Evolutionary conservation across 352 stramenopile genomes (phyloP).

Genomic region (Phytophthora melonis): DNA sequence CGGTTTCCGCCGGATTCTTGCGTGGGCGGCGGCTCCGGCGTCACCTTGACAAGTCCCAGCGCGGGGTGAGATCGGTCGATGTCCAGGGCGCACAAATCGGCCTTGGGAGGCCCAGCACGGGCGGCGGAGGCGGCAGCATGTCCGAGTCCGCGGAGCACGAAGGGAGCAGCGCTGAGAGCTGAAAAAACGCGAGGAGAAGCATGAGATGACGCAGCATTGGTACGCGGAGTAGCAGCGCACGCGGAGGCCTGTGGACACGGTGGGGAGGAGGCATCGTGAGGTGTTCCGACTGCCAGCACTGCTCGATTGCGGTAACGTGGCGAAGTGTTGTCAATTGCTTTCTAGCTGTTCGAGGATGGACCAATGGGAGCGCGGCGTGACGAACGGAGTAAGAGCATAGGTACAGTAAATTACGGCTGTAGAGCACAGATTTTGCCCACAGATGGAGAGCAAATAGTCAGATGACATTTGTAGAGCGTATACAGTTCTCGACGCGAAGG

Average conservation of each 20-base stretch:
- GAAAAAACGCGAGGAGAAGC: constrained; percentile 15
- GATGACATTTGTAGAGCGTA: too few species aligned
- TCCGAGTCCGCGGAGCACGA: constrained; percentile 11
- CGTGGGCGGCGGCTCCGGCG: constrained; percentile 25
- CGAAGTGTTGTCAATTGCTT: constrained; percentile 9
- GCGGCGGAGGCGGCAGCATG: constrained; percentile 14
- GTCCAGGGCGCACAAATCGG: constrained; percentile 66
- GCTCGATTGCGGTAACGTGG: neutral
- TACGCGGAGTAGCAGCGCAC: neutral
- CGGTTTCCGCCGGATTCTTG: constrained; percentile 11
- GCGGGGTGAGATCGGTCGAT: constrained; percentile 49
- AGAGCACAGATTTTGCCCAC: neutral
- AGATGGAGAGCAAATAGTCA: neutral
- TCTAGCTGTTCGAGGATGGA: constrained; percentile 10
- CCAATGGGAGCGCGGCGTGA: neutral
- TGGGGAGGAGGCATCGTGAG: constrained; percentile 13
- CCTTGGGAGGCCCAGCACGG: constrained; percentile 44
- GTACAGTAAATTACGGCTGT: neutral
- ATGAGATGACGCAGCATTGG: constrained; percentile 3
- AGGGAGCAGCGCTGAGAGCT: constrained; percentile 13
- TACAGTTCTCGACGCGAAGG: too few species aligned
- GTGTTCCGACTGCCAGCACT: neutral
- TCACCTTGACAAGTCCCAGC: constrained; percentile 57
- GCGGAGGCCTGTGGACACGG: neutral
- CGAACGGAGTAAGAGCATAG: neutral